Evolutionary conservation across 768 basidiomycete genomes (phyloP), one percentile per base, ranked within the genome.

Genomic region (Boletus barrowsii): DNA sequence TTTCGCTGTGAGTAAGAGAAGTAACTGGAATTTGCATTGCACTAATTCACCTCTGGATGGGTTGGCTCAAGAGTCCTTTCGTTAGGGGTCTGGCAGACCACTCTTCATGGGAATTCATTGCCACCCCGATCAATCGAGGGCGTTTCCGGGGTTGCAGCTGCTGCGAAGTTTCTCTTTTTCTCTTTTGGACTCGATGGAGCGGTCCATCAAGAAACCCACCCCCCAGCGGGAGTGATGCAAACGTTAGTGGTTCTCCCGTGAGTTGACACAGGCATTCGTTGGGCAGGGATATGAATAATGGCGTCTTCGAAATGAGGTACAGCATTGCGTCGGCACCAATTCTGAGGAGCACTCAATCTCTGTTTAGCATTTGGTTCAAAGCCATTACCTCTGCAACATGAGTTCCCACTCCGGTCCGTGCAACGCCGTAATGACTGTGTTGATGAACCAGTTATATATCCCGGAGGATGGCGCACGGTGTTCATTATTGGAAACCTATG

Each of bases 251-350:
- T 35, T 76, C 75, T 5, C 95, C 94, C 0, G 86, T 82, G 53
- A 97, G 66, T 68, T 98, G 95, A 57, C 88, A 88, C 35, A 87
- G 79, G 64, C 91, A 95, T 18, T 82, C 84, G 63, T 97, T 96
- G 0, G 88, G 88, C 18, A 97, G 70, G 3, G 87, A 75, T 15
- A 87, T 64, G 66, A 93, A 98, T 17, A 95, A 57, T 11, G 83
- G 87, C 0, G 86, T 85, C 51, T 86, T 79, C 3, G 84, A 77
- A 17, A 98, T 79, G 10, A 98, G 75, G 66, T 93, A 85, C 32
- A 88, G 67, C 79, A 96, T 86, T 1, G 81, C 79, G 59, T 83
- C 83, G 40, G 83, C 83, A 0, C 94, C 93, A 10, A 92, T 80
- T 59, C 94, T 95, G 58, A 42, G 24, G 5, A 39, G 42, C 42